These are phyloP conservation scores for Rhodotorula taiwanensis DNA, from an alignment of 768 basidiomycete genomes.

Conservation along the genomic window DNA sequence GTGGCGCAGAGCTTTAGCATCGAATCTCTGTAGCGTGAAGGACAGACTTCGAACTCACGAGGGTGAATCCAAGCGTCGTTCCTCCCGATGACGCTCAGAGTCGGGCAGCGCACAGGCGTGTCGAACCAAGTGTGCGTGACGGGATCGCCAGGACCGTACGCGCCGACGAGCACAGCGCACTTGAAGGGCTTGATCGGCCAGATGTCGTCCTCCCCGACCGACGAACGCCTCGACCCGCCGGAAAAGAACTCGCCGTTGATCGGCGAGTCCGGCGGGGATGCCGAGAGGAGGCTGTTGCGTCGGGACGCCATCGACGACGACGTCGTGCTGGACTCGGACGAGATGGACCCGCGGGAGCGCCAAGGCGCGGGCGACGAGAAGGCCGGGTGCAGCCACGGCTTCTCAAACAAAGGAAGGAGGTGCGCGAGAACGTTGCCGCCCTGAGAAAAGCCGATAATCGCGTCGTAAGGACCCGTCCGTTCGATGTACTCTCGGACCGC, in stretches of 20 bases:
- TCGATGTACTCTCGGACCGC: background rate
- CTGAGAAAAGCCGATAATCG: background rate
- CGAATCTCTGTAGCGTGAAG: background rate
- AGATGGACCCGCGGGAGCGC: background rate
- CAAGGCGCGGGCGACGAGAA: background rate
- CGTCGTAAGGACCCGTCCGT: background rate
- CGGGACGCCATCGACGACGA: background rate
- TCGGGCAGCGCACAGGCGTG: background rate
- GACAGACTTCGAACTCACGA: background rate
- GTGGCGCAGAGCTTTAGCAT: background rate
- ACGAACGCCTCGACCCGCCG: background rate
- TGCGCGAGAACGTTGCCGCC: background rate
- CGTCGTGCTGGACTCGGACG: background rate
- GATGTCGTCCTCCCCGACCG: background rate
- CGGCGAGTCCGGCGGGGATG: background rate
- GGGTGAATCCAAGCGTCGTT: slow-evolving; percentile 3
- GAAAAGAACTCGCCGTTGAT: background rate
- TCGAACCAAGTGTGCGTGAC: background rate
- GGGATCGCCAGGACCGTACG: background rate
- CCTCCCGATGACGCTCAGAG: background rate
- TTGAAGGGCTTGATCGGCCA: slow-evolving; percentile 1
- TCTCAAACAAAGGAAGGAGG: background rate
- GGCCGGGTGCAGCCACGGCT: background rate
- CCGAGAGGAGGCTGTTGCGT: background rate
- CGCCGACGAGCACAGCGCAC: background rate